phyloP scores from a whole-genome alignment of 441 rosid genomes.

The Populus hybrid region DNA sequence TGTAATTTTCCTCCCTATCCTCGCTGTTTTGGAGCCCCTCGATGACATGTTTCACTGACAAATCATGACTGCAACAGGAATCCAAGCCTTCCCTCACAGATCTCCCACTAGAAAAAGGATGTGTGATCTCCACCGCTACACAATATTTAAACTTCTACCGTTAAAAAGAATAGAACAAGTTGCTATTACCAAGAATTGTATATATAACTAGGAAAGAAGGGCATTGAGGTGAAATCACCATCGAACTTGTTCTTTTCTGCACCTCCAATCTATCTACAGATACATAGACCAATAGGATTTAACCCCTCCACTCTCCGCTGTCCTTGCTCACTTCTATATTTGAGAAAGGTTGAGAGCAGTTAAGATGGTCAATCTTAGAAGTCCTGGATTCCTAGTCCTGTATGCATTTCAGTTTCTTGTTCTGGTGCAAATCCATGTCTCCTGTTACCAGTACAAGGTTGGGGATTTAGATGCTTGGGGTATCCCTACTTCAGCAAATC shows the following conservation, averaged over 20 bases:
- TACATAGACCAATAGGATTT: conserved; percentile 17
- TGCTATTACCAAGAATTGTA: background rate
- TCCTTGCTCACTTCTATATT: background rate
- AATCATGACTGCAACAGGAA: background rate
- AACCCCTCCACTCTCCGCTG: background rate
- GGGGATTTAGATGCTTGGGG: conserved; percentile 93
- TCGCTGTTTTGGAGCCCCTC: background rate
- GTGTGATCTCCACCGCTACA: background rate
- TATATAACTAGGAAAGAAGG: conserved; percentile 8
- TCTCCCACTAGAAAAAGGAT: background rate
- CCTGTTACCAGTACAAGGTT: conserved; percentile 64
- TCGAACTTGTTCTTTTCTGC: conserved; percentile 14
- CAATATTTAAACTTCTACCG: background rate
- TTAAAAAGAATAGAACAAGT: background rate
- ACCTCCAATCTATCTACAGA: conserved; percentile 17
- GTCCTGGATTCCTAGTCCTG: conserved; percentile 20
- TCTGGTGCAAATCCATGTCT: conserved; percentile 43
- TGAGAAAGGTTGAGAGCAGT: conserved; percentile 3
- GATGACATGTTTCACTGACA: background rate
- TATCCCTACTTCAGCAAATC: conserved; percentile 60
- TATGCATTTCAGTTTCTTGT: conserved; percentile 41
- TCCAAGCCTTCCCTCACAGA: background rate
- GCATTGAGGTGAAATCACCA: conserved; percentile 22
- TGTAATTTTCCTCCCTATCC: conserved; percentile 15
- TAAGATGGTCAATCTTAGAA: conserved; percentile 38